These are phyloP conservation scores for Leccinum ochraceum DNA, from an alignment of 768 basidiomycete species.

Conservation along the genomic window DNA sequence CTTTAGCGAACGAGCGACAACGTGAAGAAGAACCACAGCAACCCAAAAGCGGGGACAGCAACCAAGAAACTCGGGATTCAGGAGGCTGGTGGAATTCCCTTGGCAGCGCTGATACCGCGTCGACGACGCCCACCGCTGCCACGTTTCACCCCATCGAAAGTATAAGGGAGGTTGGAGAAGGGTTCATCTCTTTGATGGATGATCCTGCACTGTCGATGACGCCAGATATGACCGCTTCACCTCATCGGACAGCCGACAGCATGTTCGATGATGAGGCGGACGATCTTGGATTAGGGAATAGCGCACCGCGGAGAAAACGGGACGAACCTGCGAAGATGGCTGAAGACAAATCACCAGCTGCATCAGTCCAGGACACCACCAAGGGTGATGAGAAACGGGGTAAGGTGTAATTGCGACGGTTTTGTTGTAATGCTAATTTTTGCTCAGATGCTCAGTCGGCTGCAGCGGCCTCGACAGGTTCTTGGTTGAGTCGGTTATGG, in stretches of 20 bases:
- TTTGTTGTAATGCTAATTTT: background rate
- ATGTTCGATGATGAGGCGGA: conserved; percentile 64
- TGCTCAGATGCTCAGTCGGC: conserved; percentile 15
- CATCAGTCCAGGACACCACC: conserved; percentile 19
- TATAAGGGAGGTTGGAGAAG: conserved; percentile 45
- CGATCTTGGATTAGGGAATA: conserved; percentile 91
- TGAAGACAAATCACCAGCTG: conserved; percentile 24
- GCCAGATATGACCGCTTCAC: conserved; percentile 17
- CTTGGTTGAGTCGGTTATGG: conserved; percentile 87
- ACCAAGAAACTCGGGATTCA: conserved; percentile 39
- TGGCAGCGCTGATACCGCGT: conserved; percentile 37
- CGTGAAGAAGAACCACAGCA: conserved; percentile 3
- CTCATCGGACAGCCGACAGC: conserved; percentile 13
- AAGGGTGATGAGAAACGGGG: conserved; percentile 35
- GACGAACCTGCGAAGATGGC: conserved; percentile 29
- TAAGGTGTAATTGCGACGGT: conserved; percentile 8
- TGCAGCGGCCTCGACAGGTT: conserved; percentile 42
- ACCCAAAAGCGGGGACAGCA: conserved; percentile 29
- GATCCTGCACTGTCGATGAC: conserved; percentile 45
- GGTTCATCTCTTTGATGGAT: conserved; percentile 87
- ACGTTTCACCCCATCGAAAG: conserved; percentile 61
- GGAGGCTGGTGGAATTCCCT: conserved; percentile 66
- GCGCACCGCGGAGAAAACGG: conserved; percentile 40
- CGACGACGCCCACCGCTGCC: conserved; percentile 75
- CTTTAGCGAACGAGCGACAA: conserved; percentile 8